Base-by-base conservation (phyloP, 208 protist species). In the Borovskyia barvae region DNA sequence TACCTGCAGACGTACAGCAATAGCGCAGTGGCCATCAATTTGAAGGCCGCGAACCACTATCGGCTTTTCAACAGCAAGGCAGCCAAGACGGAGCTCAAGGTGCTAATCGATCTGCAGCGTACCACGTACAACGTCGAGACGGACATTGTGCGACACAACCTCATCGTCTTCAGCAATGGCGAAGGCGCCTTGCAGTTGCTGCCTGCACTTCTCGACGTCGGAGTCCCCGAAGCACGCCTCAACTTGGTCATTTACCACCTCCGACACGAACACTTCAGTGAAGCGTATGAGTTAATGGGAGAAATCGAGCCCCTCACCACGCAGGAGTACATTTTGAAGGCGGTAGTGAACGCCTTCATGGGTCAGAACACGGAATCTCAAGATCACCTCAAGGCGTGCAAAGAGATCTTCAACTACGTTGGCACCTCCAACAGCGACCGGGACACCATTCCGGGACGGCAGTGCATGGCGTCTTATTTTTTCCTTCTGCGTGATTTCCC, bases 221-320 rank as follows among this genome's bases (percentile, higher is more conserved):
- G 77, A 22, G 81, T 99, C 22, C 94, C 97, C 4, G 97, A 99
- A 66, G 97, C 97, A 9, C 82, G 95, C 5, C 84, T 98, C 9
- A 99, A 99, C 77, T 74, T 99, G 4, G 90, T 98, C 30, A 98
- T 99, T 60, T 97, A 97, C 72, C 85, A 98, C 74, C 80, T 99
- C 63, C 82, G 84, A 14, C 93, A 98, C 69, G 94, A 97, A 37
- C 90, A 98, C 25, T 76, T 97, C 30, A 75, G 82, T 46, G 96
- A 98, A 63, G 97, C 97, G 14, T 98, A 96, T 64, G 81, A 98
- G 12, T 60, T 98, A 26, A 97, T 98, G 39, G 97, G 93, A 65
- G 90, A 98, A 75, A 42, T 98, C 4, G 87, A 97, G 56, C 94
- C 97, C 22, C 58, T 90, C 15, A 87, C 90, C 3, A 88, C 97